Conservation (phyloP, 73 alveolate species). For the Paramecium pentaurelia region DNA sequence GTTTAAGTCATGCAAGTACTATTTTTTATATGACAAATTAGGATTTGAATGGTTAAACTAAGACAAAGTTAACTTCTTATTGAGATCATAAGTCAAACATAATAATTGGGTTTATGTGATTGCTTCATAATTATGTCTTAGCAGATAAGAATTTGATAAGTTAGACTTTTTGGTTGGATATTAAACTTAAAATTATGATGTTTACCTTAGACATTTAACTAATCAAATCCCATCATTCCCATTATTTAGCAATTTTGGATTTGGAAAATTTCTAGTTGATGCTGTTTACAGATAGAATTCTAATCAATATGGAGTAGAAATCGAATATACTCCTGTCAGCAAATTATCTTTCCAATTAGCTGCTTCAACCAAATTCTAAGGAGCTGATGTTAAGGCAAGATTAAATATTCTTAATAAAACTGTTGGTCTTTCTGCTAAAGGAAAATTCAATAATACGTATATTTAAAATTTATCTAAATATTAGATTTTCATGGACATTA, state of each 20-base stretch:
- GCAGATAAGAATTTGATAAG: not conserved
- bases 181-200: not conserved
- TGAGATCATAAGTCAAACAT: not conserved
- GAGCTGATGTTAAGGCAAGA: conserved; percentile 19
- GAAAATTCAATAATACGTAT: conserved; percentile 18
- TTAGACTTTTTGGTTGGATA: conserved; percentile 13
- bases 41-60: conserved; percentile 28
- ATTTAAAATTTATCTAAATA: not conserved
- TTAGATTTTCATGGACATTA: not conserved
- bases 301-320: not conserved
- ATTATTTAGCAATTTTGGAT: not conserved
- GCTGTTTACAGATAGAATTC: not conserved
- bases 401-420: not conserved
- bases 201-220: conserved; percentile 18
- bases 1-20: conserved; percentile 24
- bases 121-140: not conserved
- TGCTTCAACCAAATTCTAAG: not conserved
- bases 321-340: not conserved
- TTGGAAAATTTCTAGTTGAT: conserved; percentile 12
- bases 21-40: not conserved
- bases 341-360: not conserved
- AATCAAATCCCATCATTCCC: not conserved
- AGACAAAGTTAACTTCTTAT: not conserved
- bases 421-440: conserved; percentile 6
- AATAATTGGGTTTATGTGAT: not conserved